Conservation (phyloP, 495 filamentous ascomycete genomes). For the Chlorociboria aeruginascens region DNA sequence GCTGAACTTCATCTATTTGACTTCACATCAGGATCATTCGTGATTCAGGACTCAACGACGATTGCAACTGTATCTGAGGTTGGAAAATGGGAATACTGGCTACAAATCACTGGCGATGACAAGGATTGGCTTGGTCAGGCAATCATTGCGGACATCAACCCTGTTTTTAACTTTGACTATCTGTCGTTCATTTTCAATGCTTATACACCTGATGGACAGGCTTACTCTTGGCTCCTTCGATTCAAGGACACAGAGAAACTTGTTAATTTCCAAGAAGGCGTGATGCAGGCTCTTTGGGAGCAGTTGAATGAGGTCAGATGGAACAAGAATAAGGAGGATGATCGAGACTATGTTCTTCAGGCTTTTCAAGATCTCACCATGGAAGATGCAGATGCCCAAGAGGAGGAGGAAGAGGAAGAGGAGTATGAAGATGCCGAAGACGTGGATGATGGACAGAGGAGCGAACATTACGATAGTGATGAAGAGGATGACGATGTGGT, state of each 20-base stretch:
- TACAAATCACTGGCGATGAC: slow-evolving; percentile 69
- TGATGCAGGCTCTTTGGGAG: slow-evolving; percentile 95
- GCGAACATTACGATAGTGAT: slow-evolving; percentile 82
- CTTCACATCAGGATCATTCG: slow-evolving; percentile 70
- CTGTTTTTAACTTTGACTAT: slow-evolving; percentile 97
- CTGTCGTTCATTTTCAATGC: slow-evolving; percentile 98
- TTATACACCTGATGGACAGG: slow-evolving; percentile 74
- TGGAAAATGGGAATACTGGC: slow-evolving; percentile 91
- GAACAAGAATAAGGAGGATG: slow-evolving; percentile 81
- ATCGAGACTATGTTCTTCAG: slow-evolving; percentile 87
- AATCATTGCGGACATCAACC: slow-evolving; percentile 83
- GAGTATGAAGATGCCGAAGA: slow-evolving; percentile 51
- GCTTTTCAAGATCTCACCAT: slow-evolving; percentile 92
- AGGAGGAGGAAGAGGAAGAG: slow-evolving; percentile 53
- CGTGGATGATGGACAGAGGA: slow-evolving; percentile 52
- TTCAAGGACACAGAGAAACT: slow-evolving; percentile 74
- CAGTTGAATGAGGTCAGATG: slow-evolving; percentile 92
- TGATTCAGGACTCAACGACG: slow-evolving; percentile 64
- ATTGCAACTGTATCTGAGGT: slow-evolving; percentile 73
- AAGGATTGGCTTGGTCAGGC: slow-evolving; percentile 82
- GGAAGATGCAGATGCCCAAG: slow-evolving; percentile 57
- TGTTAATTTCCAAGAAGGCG: slow-evolving; percentile 82
- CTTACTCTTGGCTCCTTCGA: slow-evolving; percentile 89
- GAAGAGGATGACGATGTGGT: slow-evolving; percentile 83
- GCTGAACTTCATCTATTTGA: slow-evolving; percentile 93